A percentile compares a stretch with the other conserved stretches of the same genome.
These are phyloP conservation scores for Anisodus tanguticus DNA, from an alignment of 257 asterid species.

Conservation along the genomic window DNA sequence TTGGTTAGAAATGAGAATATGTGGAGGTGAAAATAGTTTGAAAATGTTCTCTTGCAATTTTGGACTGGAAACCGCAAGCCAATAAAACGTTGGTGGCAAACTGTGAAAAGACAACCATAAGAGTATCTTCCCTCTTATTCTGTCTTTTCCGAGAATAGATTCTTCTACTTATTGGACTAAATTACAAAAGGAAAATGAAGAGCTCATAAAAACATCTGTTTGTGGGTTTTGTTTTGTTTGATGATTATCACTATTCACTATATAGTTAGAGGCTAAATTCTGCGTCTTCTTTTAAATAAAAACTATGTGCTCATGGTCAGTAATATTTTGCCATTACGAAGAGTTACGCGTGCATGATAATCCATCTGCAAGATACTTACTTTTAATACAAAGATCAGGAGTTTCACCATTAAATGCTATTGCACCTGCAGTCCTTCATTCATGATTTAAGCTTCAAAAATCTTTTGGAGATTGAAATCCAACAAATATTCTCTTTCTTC, in stretches of 20 bases:
- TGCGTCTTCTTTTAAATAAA: neutral
- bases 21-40: neutral
- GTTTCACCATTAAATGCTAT: neutral
- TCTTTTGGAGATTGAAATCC: constrained; percentile 12
- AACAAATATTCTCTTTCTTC: neutral
- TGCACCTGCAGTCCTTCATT: neutral
- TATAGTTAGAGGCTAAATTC: neutral
- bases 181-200: neutral
- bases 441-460: neutral
- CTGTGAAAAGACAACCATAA: neutral
- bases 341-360: neutral
- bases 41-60: neutral
- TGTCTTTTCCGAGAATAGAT: neutral
- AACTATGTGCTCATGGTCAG: neutral
- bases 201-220: neutral
- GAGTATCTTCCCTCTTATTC: neutral
- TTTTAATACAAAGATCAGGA: too few relatives aligned
- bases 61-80: neutral
- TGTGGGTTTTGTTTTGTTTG: neutral
- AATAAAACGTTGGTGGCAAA: neutral
- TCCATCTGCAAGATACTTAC: neutral
- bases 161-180: neutral
- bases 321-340: neutral
- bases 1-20: neutral
- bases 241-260: too few relatives aligned